Percentiles rank a stretch among this genome's conserved stretches.
phyloP scores from a whole-genome alignment of 768 basidiomycete species.

The Amanita polypyramis region DNA sequence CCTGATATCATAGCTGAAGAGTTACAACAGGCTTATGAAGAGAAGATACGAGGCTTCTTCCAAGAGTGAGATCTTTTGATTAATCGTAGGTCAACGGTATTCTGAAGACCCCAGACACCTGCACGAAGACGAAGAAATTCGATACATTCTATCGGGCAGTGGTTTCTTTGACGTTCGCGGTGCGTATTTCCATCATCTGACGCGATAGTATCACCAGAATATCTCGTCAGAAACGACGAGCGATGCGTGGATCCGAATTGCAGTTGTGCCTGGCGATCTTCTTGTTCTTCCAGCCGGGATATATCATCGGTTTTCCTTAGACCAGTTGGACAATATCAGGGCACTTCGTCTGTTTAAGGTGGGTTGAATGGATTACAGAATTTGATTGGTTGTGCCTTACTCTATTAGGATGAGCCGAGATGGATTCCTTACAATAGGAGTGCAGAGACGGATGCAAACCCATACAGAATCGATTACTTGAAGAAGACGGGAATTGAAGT shows the following conservation, averaged over 20 bases:
- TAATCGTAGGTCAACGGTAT: neutral
- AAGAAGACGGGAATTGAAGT: conserved; percentile 33
- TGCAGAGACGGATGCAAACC: conserved; percentile 51
- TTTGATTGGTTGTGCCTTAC: neutral
- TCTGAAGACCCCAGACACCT: conserved; percentile 50
- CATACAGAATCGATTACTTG: conserved; percentile 52
- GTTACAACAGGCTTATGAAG: conserved; percentile 46
- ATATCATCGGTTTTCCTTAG: conserved; percentile 92
- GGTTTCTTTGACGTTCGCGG: conserved; percentile 92
- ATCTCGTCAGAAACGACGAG: conserved; percentile 42
- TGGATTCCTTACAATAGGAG: conserved; percentile 75
- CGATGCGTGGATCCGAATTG: conserved; percentile 76
- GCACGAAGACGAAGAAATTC: conserved; percentile 94
- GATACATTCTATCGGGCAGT: conserved; percentile 77
- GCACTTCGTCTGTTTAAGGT: conserved; percentile 84
- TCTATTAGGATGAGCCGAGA: conserved; percentile 74
- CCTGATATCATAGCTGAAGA: conserved; percentile 1
- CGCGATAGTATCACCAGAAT: neutral
- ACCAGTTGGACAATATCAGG: conserved; percentile 60
- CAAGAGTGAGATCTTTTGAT: conserved; percentile 47
- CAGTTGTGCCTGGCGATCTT: conserved; percentile 69
- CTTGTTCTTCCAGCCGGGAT: conserved; percentile 84
- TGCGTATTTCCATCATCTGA: conserved; percentile 20
- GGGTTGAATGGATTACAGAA: conserved; percentile 8
- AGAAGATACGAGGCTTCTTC: conserved; percentile 76